Evolutionary conservation across 2,329 filamentous ascomycete genomes (phyloP), one percentile per base, ranked within the genome.

Genomic region (Stagonosporopsis rhizophila): DNA sequence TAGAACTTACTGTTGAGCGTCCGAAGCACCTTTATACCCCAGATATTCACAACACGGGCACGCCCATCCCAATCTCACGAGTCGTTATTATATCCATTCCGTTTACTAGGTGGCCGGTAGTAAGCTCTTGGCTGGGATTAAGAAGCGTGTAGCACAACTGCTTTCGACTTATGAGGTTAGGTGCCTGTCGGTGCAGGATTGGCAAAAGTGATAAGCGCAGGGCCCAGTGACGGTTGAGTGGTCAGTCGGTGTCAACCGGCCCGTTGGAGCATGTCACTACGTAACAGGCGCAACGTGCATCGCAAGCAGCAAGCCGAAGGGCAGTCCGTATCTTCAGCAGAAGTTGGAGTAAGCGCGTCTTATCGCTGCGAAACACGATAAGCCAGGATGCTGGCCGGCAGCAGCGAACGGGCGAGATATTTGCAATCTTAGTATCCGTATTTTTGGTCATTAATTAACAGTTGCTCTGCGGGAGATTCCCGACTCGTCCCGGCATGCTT

Each of bases 201-300:
- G 42, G 44, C 38, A 20, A 25, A 14, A 12, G 38, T 40, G 58
- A 61, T 58, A 58, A 53, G 58, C 51, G 12, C 32, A 23, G 25
- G 34, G 40, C 12, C 9, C 17, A 17, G 28, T 22, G 23, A 27
- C 11, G n/a, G 45, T 38, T 44, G 42, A 60, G 30, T 54, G 46
- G 58, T 49, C 53, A 44, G 5, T 37, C 40, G 5, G 4, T 25
- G 30, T 17, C 22, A 49, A 23, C 14, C 44, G 44, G 44, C 49
- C 40, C 34, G 40, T 50, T 46, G n/a, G 34, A 46, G 32, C 41
- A 34, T 35, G 38, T 42, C 44, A 53, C 32, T 53, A 61, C 52
- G 59, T 61, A 61, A 61, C 39, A 32, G 50, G 46, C 46, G 44
- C 35, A 32, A 45, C 34, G 12, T 15, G n/a, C 42, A 42, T 52